Evolutionary conservation across 495 filamentous ascomycete genomes (phyloP), one percentile per base, ranked within the genome.

Genomic region (Penicillium steckii): DNA sequence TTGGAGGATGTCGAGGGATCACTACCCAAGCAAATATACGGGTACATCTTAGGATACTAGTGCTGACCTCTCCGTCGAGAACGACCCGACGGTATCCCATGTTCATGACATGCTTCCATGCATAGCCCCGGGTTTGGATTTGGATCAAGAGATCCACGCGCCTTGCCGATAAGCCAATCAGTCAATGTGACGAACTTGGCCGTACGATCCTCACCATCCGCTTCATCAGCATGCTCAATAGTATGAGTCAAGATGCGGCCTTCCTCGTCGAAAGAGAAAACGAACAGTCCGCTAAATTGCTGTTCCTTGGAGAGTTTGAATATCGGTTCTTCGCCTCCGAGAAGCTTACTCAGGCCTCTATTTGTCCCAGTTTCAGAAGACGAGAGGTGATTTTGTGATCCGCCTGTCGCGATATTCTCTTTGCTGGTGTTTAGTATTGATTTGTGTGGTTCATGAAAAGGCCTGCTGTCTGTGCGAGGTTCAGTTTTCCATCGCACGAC

Each of bases 221-320:
- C 85, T 51, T 89, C 80, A 60, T 97, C 86, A 8, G 85, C 87
- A 75, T 96, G 90, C 70, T 98, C 94, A 64, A 98, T 97, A 0
- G 88, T 94, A 72, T 97, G 94, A 46, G 78, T 85, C 42, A 86
- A 56, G 22, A 98, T 84, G 44, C 91, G 75, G 3, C 95, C 94
- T 55, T 95, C 84, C 52, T 86, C 82, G 62, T 98, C 95, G 69
- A 98, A 98, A 46, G 94, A 89, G 70, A 98, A 98, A 42, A 95
- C 83, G 66, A 98, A 98, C 13, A 97, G 56, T 0, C 94, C 94
- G 15, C 68, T 73, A 41, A 77, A 75, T 33, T 76, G 71, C 42
- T 73, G 71, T 43, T 76, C 73, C 45, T 87, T 85, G 10, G 85
- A 81, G 21, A 91, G 72, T 50, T 90, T 87, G 52, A 89, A 85